Percentiles rank a stretch among this genome's conserved stretches.
Conservation (phyloP, 2,329 filamentous ascomycete species). For the Pseudocercospora fijiensis region DNA sequence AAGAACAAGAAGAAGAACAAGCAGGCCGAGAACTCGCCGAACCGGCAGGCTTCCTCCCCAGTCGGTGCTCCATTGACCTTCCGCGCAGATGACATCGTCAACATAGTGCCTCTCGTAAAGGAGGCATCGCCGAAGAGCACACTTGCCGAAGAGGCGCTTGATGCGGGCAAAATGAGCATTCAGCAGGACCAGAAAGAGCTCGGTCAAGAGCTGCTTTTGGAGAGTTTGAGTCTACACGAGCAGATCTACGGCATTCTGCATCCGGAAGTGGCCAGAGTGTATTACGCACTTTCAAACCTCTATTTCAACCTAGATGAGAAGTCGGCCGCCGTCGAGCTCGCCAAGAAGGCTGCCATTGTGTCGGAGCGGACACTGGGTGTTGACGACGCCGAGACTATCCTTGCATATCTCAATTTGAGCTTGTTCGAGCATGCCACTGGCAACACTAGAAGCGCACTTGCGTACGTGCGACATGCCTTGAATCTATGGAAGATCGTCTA, state of each 20-base stretch:
- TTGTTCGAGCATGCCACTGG: conserved; percentile 90
- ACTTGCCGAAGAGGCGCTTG: conserved; percentile 90
- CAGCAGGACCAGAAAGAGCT: conserved; percentile 93
- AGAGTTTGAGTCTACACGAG: conserved; percentile 93
- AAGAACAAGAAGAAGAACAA: conserved; percentile 62
- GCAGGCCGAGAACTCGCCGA: conserved; percentile 50
- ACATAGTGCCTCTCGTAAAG: conserved; percentile 92
- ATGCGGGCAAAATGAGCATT: conserved; percentile 94
- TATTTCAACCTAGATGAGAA: conserved; percentile 99
- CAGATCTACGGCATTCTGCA: conserved; percentile 98
- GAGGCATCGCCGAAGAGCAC: conserved; percentile 88
- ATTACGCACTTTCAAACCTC: conserved; percentile 91
- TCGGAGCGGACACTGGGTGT: conserved; percentile 91
- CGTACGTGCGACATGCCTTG: conserved; percentile 87
- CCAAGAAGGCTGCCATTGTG: conserved; percentile 94
- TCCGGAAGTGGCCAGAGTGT: conserved; percentile 91
- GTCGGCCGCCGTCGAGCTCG: conserved; percentile 88
- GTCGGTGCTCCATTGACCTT: conserved; percentile 63
- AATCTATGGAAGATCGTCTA: conserved; percentile 98
- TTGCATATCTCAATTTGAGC: conserved; percentile 93
- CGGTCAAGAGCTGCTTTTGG: conserved; percentile 91
- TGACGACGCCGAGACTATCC: conserved; percentile 87
- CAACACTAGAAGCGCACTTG: conserved; percentile 82
- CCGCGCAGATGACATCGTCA: conserved; percentile 78
- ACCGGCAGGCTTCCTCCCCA: conserved; percentile 44